Percentiles rank a stretch among this genome's conserved stretches.
Evolutionary conservation across 208 protist genomes (phyloP).

Genomic region (Wallacemonas collosoma): DNA sequence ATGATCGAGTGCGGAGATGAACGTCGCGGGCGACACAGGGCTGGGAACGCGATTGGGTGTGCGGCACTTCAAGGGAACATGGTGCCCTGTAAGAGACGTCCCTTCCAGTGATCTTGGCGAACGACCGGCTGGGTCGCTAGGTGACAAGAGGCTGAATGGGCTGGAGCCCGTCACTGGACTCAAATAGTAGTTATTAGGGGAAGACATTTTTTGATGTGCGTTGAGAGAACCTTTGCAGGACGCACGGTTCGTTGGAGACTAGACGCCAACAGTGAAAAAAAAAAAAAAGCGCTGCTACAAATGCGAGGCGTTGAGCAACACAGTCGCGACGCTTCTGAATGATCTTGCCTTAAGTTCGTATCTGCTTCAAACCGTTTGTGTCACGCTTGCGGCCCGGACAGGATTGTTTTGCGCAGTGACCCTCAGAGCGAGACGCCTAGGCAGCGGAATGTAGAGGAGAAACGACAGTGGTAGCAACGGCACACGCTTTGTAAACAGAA

Average conservation of each 20-base stretch:
- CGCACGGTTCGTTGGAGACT: background rate
- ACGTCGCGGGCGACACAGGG: background rate
- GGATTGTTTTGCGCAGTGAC: too few species aligned
- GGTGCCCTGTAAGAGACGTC: background rate
- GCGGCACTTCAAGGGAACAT: conserved; percentile 10
- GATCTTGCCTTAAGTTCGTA: too few species aligned
- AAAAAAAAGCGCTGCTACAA: conserved; percentile 1
- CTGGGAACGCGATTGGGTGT: background rate
- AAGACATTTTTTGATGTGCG: background rate
- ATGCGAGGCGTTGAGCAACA: too few species aligned
- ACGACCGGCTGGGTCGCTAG: background rate
- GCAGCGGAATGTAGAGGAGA: too few species aligned
- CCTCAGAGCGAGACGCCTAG: too few species aligned
- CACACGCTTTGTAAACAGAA: too few species aligned
- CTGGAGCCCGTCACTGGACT: background rate
- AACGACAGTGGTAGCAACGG: too few species aligned
- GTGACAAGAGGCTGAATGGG: background rate
- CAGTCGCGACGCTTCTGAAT: too few species aligned
- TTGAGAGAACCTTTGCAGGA: too few species aligned
- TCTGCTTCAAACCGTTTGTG: too few species aligned
- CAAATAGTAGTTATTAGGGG: background rate
- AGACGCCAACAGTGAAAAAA: conserved; percentile 1
- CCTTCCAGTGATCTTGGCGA: background rate
- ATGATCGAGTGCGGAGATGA: conserved; percentile 79
- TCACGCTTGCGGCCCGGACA: too few species aligned